phyloP scores from a whole-genome alignment of 352 stramenopile species.

The Phytophthora pseudosyringae region DNA sequence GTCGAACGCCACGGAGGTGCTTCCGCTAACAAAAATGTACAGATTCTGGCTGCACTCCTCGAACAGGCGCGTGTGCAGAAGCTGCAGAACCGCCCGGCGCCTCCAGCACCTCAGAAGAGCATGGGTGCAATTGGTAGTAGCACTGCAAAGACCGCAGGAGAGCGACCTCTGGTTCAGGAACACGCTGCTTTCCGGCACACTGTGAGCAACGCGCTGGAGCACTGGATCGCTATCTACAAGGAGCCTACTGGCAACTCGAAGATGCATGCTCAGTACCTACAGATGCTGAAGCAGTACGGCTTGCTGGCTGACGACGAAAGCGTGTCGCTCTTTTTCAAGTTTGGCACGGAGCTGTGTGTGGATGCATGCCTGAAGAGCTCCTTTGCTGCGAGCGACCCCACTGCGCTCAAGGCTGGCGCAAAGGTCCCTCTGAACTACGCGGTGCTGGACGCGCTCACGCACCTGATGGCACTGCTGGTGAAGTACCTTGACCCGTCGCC shows the following conservation, averaged over 20 bases:
- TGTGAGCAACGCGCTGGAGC: slow-evolving; percentile 94
- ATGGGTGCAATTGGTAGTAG: slow-evolving; percentile 68
- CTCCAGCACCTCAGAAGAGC: slow-evolving; percentile 45
- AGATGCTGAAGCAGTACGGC: slow-evolving; percentile 96
- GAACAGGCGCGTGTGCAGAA: slow-evolving; percentile 80
- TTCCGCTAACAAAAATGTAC: slow-evolving; percentile 84
- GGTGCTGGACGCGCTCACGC: slow-evolving; percentile 96
- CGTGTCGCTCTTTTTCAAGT: slow-evolving; percentile 97
- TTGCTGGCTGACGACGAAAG: slow-evolving; percentile 97
- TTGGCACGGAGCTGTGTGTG: slow-evolving; percentile 96
- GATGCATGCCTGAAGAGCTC: slow-evolving; percentile 95
- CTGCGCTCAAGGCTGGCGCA: slow-evolving; percentile 42
- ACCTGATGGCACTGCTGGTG: slow-evolving; percentile 96
- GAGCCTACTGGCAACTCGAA: slow-evolving; percentile 94
- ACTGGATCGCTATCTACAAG: slow-evolving; percentile 98
- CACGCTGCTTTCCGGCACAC: slow-evolving; percentile 87
- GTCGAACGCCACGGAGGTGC: slow-evolving; percentile 81
- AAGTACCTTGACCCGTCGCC: slow-evolving; percentile 92
- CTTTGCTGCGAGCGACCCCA: slow-evolving; percentile 45
- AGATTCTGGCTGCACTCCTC: slow-evolving; percentile 80
- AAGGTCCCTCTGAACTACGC: slow-evolving; percentile 90
- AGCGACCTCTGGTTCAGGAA: slow-evolving; percentile 66
- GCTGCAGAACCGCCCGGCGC: slow-evolving; percentile 32
- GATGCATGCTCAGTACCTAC: slow-evolving; percentile 96
- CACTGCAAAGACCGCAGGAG: slow-evolving; percentile 33